These are phyloP conservation scores for Serendipita sp. DNA, from an alignment of 768 basidiomycete genomes.

Conservation along the genomic window DNA sequence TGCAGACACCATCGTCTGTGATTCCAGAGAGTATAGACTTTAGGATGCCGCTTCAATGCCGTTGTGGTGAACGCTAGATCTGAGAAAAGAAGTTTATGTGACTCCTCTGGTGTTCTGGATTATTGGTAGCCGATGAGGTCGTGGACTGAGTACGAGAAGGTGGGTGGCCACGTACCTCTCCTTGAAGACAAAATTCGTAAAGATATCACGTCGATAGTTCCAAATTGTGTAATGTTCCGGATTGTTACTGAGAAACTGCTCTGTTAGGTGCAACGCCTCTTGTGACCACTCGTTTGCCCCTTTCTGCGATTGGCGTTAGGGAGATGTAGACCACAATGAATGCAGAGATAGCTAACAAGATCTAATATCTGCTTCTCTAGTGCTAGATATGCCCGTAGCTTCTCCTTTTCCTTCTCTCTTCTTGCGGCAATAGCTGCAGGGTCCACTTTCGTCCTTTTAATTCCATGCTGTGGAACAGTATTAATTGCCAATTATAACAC, in stretches of 20 bases:
- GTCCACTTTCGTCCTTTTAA: constrained; percentile 46
- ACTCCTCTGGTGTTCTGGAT: constrained; percentile 41
- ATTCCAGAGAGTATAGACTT: constrained; percentile 99
- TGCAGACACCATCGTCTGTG: constrained; percentile 92
- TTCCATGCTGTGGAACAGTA: constrained; percentile 20
- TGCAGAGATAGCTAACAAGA: not conserved
- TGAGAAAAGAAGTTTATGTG: constrained; percentile 45
- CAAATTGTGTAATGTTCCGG: constrained; percentile 95
- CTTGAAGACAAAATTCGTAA: constrained; percentile 56
- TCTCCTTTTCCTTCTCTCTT: constrained; percentile 52
- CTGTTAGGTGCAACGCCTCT: constrained; percentile 68
- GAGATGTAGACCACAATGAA: not conserved
- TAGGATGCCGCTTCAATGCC: constrained; percentile 73
- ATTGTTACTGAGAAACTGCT: constrained; percentile 61
- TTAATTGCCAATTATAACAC: not conserved
- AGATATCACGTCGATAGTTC: constrained; percentile 81
- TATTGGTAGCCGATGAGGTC: not conserved
- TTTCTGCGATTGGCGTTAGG: constrained; percentile 36
- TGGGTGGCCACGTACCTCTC: constrained; percentile 31
- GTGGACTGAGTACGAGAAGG: not conserved
- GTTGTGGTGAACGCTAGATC: constrained; percentile 72
- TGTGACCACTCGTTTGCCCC: constrained; percentile 46
- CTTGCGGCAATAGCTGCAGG: constrained; percentile 48
- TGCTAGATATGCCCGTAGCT: constrained; percentile 60
- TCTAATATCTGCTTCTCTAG: constrained; percentile 48